These are phyloP conservation scores for fission yeast (Schizosaccharomyces pombe) DNA, from an alignment of 805 yeast species.

Conservation along the genomic window DNA sequence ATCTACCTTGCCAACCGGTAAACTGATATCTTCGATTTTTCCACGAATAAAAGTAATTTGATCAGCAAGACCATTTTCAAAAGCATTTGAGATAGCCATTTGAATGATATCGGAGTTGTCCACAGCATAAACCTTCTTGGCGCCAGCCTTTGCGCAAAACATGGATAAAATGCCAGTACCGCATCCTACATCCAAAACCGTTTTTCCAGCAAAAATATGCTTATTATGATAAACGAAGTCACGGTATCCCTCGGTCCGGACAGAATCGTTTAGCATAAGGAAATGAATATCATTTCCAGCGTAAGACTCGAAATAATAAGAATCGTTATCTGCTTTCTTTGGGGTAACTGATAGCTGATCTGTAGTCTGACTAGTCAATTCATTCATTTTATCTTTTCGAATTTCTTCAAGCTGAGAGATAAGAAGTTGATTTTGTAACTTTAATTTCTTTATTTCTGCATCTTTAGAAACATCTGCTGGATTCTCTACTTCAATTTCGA, in stretches of 20 bases:
- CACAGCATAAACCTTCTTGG: slow-evolving; percentile 64
- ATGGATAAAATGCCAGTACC: slow-evolving; percentile 79
- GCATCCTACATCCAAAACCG: slow-evolving; percentile 82
- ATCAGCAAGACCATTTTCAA: slow-evolving; percentile 54
- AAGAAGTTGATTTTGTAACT: slow-evolving; percentile 3
- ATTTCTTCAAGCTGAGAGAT: slow-evolving; percentile 8
- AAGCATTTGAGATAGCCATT: slow-evolving; percentile 50
- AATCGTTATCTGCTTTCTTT: slow-evolving; percentile 24
- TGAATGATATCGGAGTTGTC: slow-evolving; percentile 83
- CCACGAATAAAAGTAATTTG: slow-evolving; percentile 63
- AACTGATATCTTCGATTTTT: slow-evolving; percentile 49
- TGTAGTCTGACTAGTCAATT: not conserved
- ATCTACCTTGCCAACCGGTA: slow-evolving; percentile 60
- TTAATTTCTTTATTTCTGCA: not conserved
- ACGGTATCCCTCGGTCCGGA: slow-evolving; percentile 60
- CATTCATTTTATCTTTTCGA: slow-evolving; percentile 1
- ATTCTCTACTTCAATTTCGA: slow-evolving; percentile 8
- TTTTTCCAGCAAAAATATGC: slow-evolving; percentile 56
- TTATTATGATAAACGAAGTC: slow-evolving; percentile 66
- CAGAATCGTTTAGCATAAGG: slow-evolving; percentile 75
- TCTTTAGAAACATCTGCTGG: slow-evolving; percentile 4
- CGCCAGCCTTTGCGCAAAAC: slow-evolving; percentile 86
- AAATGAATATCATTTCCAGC: slow-evolving; percentile 84
- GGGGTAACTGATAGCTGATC: too few species aligned
- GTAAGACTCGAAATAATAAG: slow-evolving; percentile 69